Evolutionary conservation across 805 yeast species (phyloP).

Genomic region (Kodamaea nitidulidarum): DNA sequence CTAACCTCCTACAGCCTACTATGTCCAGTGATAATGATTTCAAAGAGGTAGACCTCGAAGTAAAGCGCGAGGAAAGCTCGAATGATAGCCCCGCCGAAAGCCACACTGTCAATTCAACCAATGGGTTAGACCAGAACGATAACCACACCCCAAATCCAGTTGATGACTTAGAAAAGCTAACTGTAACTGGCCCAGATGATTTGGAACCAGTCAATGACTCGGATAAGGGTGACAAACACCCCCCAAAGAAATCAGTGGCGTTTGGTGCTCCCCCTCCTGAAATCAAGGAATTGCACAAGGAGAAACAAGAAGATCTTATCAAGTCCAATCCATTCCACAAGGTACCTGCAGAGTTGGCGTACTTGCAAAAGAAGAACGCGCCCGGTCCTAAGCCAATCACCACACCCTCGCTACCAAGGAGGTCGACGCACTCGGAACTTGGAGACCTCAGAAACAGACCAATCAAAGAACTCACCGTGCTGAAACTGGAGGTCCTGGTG

Average conservation of each 20-base stretch:
- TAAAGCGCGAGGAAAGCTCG: too few species aligned
- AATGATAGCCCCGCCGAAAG: too few species aligned
- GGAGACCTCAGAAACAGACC: slow-evolving; percentile 47
- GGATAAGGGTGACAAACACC: too few species aligned
- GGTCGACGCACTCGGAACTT: background rate
- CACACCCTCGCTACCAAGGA: slow-evolving; percentile 8
- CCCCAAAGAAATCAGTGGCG: slow-evolving; percentile 30
- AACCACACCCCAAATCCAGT: too few species aligned
- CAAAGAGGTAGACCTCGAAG: too few species aligned
- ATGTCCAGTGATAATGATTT: too few species aligned
- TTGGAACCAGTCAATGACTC: too few species aligned
- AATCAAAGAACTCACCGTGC: slow-evolving; percentile 44
- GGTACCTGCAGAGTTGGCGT: slow-evolving; percentile 40
- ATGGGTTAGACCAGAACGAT: too few species aligned
- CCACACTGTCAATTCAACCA: too few species aligned
- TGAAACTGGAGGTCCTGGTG: slow-evolving; percentile 42
- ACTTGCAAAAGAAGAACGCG: slow-evolving; percentile 25
- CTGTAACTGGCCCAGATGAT: too few species aligned
- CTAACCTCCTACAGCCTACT: too few species aligned
- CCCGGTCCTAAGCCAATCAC: slow-evolving; percentile 28
- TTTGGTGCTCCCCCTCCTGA: slow-evolving; percentile 37
- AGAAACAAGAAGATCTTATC: slow-evolving; percentile 23
- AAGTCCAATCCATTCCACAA: slow-evolving; percentile 34
- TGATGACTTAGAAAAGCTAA: too few species aligned
- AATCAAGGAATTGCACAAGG: slow-evolving; percentile 20